Conservation (phyloP, 192 early-diverging fungal species). For the Thoreauomyces humboldtii region DNA sequence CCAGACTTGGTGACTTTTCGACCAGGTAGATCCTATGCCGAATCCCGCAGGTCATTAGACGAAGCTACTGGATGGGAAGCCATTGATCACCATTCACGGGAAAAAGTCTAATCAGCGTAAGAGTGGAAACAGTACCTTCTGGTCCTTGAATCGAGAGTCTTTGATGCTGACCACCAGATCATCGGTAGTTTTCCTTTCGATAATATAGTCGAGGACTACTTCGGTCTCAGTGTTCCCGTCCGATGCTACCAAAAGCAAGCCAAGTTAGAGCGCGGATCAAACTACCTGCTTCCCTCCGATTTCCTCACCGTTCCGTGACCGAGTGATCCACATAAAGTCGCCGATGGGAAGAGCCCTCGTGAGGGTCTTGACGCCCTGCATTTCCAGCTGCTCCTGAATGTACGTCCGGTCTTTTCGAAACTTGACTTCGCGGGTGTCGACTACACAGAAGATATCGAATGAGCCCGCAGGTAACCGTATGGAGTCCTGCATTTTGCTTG, state of each 20-base stretch:
- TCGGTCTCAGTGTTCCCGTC: conserved; percentile 51
- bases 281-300: background rate
- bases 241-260: background rate
- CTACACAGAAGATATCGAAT: conserved; percentile 69
- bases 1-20: conserved; percentile 61
- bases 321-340: conserved; percentile 87
- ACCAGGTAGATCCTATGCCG: conserved; percentile 82
- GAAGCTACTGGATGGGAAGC: no score
- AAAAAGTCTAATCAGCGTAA: no score
- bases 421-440: conserved; percentile 85
- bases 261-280: background rate
- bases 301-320: background rate
- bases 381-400: conserved; percentile 64
- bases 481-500: no score
- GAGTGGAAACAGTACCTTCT: no score
- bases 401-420: conserved; percentile 65
- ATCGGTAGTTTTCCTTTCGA: conserved; percentile 93
- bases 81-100: no score
- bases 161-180: conserved; percentile 89
- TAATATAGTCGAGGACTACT: conserved; percentile 77
- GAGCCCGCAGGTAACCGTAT: conserved; percentile 12
- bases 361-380: conserved; percentile 52
- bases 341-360: conserved; percentile 74
- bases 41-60: conserved; percentile 68
- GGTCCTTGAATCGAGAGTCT: conserved; percentile 89